These are phyloP conservation scores for Allantophomopsis cytisporea DNA, from an alignment of 2,329 filamentous ascomycete genomes.

Conservation along the genomic window DNA sequence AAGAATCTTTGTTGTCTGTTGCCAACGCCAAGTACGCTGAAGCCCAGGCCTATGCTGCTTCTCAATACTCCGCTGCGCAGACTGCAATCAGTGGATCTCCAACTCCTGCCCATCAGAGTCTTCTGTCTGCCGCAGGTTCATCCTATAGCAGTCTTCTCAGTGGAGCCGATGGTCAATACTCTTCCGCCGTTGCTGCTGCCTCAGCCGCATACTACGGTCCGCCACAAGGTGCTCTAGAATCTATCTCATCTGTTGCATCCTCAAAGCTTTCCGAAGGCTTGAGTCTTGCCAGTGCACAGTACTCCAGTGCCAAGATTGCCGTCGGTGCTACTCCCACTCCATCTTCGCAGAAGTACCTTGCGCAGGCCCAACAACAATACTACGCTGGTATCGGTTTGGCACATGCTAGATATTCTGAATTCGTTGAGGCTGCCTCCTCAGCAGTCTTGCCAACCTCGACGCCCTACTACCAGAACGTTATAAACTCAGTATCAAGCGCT, in stretches of 20 bases:
- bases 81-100: slow-evolving; percentile 48
- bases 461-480: slow-evolving; percentile 23
- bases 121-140: slow-evolving; percentile 9
- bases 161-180: slow-evolving; percentile 9
- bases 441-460: slow-evolving; percentile 51
- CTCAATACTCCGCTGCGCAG: slow-evolving; percentile 46
- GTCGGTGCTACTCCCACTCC: slow-evolving; percentile 45
- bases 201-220: slow-evolving; percentile 20
- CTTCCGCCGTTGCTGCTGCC: slow-evolving; percentile 20
- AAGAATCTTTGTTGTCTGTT: slow-evolving; percentile 33
- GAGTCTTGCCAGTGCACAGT: slow-evolving; percentile 56
- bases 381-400: slow-evolving; percentile 69
- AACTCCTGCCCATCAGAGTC: slow-evolving; percentile 31
- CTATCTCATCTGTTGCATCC: slow-evolving; percentile 54
- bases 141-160: slow-evolving; percentile 8
- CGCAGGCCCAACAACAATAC: slow-evolving; percentile 52
- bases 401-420: slow-evolving; percentile 66
- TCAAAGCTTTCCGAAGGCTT: slow-evolving; percentile 59
- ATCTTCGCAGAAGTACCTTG: slow-evolving; percentile 37
- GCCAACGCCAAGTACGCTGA: slow-evolving; percentile 57
- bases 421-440: slow-evolving; percentile 57
- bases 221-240: slow-evolving; percentile 33
- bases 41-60: slow-evolving; percentile 44
- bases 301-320: slow-evolving; percentile 52
- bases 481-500: slow-evolving; percentile 8